Conservation (phyloP, 2,329 filamentous ascomycete genomes). For the Talaromyces piceae region DNA sequence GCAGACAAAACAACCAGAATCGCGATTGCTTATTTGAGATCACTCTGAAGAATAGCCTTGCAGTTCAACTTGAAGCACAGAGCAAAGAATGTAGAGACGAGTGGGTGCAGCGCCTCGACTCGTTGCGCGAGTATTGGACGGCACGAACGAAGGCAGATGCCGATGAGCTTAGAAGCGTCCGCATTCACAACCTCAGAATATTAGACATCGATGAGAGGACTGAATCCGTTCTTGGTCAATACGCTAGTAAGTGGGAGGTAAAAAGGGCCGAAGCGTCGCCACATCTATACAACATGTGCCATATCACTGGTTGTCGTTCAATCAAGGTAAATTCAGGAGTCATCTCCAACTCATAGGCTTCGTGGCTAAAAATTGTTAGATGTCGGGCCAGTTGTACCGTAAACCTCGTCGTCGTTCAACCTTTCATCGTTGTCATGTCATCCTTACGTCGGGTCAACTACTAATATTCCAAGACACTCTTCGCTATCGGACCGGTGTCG, state of each 20-base stretch:
- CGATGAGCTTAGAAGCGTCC: conserved; percentile 49
- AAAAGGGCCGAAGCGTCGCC: conserved; percentile 56
- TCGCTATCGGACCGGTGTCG: conserved; percentile 47
- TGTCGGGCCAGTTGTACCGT: conserved; percentile 56
- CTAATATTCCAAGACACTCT: conserved; percentile 56
- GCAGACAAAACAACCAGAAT: conserved; percentile 46
- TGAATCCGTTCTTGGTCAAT: conserved; percentile 59
- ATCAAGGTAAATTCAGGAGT: conserved; percentile 38
- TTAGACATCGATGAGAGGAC: conserved; percentile 59
- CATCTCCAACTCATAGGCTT: not conserved
- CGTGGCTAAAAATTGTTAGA: conserved; percentile 23
- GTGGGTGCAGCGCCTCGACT: conserved; percentile 53
- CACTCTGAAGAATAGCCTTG: conserved; percentile 52
- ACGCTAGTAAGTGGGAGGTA: conserved; percentile 62
- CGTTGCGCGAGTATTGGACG: conserved; percentile 57
- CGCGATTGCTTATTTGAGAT: conserved; percentile 56
- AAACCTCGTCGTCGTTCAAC: conserved; percentile 57
- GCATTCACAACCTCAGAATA: conserved; percentile 50
- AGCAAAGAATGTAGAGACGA: conserved; percentile 51
- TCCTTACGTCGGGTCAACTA: conserved; percentile 54
- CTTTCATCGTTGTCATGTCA: conserved; percentile 54
- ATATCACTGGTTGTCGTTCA: conserved; percentile 54
- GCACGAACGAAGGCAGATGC: conserved; percentile 50
- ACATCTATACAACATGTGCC: conserved; percentile 60
- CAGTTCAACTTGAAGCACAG: conserved; percentile 55